Conservation (phyloP, 2,329 filamentous ascomycete species). For the Talaromyces sp. region DNA sequence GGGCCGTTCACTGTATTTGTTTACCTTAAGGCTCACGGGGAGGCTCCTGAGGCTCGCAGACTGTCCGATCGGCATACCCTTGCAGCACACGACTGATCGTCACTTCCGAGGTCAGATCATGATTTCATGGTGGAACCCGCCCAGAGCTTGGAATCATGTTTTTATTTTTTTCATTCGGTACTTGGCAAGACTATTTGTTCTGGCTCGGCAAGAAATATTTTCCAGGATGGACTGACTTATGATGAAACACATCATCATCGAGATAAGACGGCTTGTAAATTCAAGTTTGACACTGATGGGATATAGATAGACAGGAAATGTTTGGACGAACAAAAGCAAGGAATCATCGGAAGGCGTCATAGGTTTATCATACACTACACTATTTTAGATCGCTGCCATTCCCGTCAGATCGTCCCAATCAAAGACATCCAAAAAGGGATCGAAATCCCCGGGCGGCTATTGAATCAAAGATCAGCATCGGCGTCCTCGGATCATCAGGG, state of each 20-base stretch:
- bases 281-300: neutral
- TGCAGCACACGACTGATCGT: conserved; percentile 15
- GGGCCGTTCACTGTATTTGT: neutral
- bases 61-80: conserved; percentile 11
- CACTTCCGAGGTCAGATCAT: conserved; percentile 7
- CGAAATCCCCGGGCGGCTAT: conserved; percentile 33
- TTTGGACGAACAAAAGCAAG: neutral
- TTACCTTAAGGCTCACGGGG: too few species aligned
- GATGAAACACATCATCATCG: neutral
- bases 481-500: neutral
- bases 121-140: conserved; percentile 18
- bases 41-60: too few species aligned
- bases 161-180: neutral
- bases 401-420: conserved; percentile 38
- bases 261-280: neutral
- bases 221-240: too few species aligned
- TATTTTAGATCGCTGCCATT: conserved; percentile 20
- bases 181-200: neutral
- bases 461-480: conserved; percentile 9
- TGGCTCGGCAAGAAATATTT: too few species aligned
- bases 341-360: neutral
- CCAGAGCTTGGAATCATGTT: neutral
- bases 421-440: conserved; percentile 39
- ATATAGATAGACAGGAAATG: neutral
- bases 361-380: neutral